Evolutionary conservation across 768 basidiomycete species (phyloP).

Genomic region (Psilocybe subaeruginosa): DNA sequence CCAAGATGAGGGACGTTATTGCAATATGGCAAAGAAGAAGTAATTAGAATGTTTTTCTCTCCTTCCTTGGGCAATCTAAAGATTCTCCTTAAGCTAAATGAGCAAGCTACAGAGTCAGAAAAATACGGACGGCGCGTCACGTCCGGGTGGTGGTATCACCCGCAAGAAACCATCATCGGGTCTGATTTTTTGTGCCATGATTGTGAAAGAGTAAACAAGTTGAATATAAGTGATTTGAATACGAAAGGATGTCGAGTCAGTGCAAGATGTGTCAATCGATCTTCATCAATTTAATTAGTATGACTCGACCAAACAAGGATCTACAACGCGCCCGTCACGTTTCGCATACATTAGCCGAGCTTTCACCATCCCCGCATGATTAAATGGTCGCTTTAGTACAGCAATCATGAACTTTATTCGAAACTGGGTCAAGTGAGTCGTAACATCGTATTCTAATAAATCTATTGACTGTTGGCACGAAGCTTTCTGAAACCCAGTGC

Average conservation of each 20-base stretch:
- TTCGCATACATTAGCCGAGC: background rate
- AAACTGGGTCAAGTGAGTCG: slow-evolving; percentile 26
- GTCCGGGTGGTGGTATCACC: slow-evolving; percentile 54
- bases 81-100: slow-evolving; percentile 12
- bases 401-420: slow-evolving; percentile 22
- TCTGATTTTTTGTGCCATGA: slow-evolving; percentile 60
- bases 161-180: slow-evolving; percentile 51
- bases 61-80: slow-evolving; percentile 76
- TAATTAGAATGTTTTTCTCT: slow-evolving; percentile 87
- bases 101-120: slow-evolving; percentile 13
- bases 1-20: slow-evolving; percentile 98
- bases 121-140: slow-evolving; percentile 47
- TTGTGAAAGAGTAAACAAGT: slow-evolving; percentile 1
- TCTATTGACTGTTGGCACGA: background rate
- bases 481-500: slow-evolving; percentile 17
- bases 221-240: slow-evolving; percentile 2
- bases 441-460: background rate
- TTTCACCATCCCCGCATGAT: background rate
- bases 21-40: slow-evolving; percentile 94
- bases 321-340: slow-evolving; percentile 19
- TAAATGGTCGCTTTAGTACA: background rate
- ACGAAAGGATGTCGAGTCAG: slow-evolving; percentile 10
- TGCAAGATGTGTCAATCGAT: slow-evolving; percentile 4
- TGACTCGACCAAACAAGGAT: slow-evolving; percentile 24
- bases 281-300: slow-evolving; percentile 7